Base-by-base conservation (phyloP, 2,329 filamentous ascomycete species). In the Colletotrichum magnum region DNA sequence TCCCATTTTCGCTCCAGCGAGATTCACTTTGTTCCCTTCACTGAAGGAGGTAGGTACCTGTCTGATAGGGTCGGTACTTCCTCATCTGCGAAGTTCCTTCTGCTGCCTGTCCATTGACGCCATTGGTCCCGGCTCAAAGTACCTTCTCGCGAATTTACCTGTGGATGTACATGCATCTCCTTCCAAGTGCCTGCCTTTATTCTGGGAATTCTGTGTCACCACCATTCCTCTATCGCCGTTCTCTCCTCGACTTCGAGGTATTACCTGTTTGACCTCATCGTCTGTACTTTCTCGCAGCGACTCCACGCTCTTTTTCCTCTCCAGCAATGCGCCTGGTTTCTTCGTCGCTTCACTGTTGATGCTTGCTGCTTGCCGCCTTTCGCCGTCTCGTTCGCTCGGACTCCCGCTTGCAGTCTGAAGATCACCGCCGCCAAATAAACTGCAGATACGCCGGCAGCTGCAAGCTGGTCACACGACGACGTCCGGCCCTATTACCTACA, bases 391-490 rank as follows among this genome's bases (percentile, higher is more conserved):
- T 68, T 21, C 59, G 61, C 61, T 51, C 43, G 61, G 66, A 66
- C 54, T 68, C 54, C 50, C 50, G 59, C 18, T 39, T 65, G 36
- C 60, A 50, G 43, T 45, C 54, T 54, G 50, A 54, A 59, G 57
- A 45, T 56, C 51, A 26, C 32, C 61, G 26, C 45, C 41, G 28
- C 50, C 16, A 54, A 43, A 56, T 26, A 43, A 43, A 10, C 50
- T 18, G 28, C 12, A 32, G 9, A 32, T 21, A 36, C 15, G 16
- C 50, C 41, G 28, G 13, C 45, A 64, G 60, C 64, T n/a, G 45
- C 43, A 52, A 21, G 16, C 43, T 12, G 45, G 48, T 68, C 65
- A 58, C 65, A 60, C 60, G 65, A 53, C 51, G 43, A 58, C 50
- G 16, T 21, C 62, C 28, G 16, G 32, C 16, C 10, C 45, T 52